phyloP scores from a whole-genome alignment of 1,284 basidiomycete genomes.

The Cutaneotrichosporon sp. region DNA sequence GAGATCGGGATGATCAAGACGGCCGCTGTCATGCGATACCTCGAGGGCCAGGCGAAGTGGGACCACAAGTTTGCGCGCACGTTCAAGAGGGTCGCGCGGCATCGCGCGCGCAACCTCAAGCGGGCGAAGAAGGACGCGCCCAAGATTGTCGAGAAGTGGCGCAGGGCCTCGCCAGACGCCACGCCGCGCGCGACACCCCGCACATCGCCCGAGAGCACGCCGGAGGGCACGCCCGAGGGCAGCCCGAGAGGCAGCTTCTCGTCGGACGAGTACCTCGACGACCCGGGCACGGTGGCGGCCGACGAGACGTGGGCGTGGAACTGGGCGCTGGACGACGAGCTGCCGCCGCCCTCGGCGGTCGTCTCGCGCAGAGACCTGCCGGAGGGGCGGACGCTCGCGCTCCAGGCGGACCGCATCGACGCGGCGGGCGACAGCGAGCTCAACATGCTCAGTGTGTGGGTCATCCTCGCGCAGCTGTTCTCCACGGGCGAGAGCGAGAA shows the following conservation, averaged over 20 bases:
- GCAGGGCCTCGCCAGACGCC: no score
- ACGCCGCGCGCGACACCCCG: neutral
- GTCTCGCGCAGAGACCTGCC: conserved; percentile 49
- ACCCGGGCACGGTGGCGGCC: neutral
- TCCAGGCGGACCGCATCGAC: conserved; percentile 50
- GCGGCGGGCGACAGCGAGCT: conserved; percentile 33
- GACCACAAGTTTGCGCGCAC: conserved; percentile 48
- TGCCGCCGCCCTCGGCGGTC: conserved; percentile 52
- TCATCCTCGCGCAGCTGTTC: conserved; percentile 15
- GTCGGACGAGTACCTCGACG: neutral
- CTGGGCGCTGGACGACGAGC: conserved; percentile 53
- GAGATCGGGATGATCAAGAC: conserved; percentile 59
- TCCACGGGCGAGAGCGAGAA: neutral
- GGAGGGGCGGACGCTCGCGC: conserved; percentile 47
- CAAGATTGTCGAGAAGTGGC: conserved; percentile 12
- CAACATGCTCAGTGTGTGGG: conserved; percentile 16
- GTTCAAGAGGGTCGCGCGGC: conserved; percentile 38
- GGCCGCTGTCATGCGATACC: conserved; percentile 53
- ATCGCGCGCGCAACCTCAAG: conserved; percentile 45
- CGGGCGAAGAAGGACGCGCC: conserved; percentile 37
- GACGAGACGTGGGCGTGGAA: conserved; percentile 40
- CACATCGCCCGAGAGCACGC: neutral
- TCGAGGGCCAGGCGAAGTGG: conserved; percentile 53
- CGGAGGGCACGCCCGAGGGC: neutral
- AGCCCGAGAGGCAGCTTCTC: neutral